Evolutionary conservation across 1,284 basidiomycete genomes (phyloP), one percentile per base, ranked within the genome.

Genomic region (Ceratobasidium sp.): DNA sequence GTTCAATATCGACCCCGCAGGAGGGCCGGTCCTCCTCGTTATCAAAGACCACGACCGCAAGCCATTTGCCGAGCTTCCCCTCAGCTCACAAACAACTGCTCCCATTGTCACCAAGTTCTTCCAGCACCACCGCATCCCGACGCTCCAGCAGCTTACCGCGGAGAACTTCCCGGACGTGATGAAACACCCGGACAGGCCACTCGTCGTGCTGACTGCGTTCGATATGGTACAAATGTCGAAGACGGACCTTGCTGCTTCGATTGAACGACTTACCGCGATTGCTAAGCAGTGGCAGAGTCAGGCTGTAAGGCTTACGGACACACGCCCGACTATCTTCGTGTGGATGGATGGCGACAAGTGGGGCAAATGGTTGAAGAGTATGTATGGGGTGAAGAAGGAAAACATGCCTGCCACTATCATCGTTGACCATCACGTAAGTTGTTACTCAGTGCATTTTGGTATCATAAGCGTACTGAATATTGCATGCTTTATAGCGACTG

Each of bases 341-440:
- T 93, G 90, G 88, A 95, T 96, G 87, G 92, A 97, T 78, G 87
- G 84, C 0, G 88, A 88, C 28, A 86, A 85, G 79, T 96, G 95
- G 94, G 84, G 82, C 21, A 89, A 87, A 69, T 97, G 94, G 94
- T 83, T 96, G 81, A 94, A 92, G 84, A 89, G 88, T 76, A 94
- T 94, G 87, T 97, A 96, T 80, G 89, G 90, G 0, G 82, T 93
- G 74, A 82, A 82, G 77, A 54, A 79, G 26, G 81, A 47, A 54
- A 83, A 85, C 14, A 83, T 87, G 66, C 87, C 91, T 0, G 80
- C 81, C 5, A 85, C 95, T 13, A 85, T 96, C 18, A 86, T 98
- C 64, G 86, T 92, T 0, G 91, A 97, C 81, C 93, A 96, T 73
- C 82, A 86, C 76, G 94, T 94, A 76, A 74, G 89, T 66, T 41